Evolutionary conservation across 2,329 filamentous ascomycete genomes (phyloP).

Genomic region (Truncatella angustata): DNA sequence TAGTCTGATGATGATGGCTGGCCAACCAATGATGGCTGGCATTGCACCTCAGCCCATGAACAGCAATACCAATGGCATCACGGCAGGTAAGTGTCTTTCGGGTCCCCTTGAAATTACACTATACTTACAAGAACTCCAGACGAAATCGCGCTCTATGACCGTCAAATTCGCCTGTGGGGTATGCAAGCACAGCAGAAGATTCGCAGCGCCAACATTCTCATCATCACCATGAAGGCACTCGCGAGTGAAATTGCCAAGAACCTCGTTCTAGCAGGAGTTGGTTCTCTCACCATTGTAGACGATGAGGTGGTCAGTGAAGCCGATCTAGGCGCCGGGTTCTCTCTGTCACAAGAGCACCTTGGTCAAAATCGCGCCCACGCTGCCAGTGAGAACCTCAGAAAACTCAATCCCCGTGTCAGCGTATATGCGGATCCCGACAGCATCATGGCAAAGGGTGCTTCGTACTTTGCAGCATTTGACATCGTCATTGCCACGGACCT

Average conservation of each 20-base stretch:
- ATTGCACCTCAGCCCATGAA: not conserved
- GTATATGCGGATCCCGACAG: slow-evolving; percentile 69
- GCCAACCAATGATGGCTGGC: slow-evolving; percentile 6
- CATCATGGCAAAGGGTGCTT: slow-evolving; percentile 64
- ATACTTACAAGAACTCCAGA: slow-evolving; percentile 51
- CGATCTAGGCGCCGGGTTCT: slow-evolving; percentile 81
- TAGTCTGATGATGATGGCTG: slow-evolving; percentile 10
- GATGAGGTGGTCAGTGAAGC: slow-evolving; percentile 70
- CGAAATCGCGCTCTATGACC: slow-evolving; percentile 95
- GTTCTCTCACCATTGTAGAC: slow-evolving; percentile 86
- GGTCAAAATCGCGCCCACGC: slow-evolving; percentile 85
- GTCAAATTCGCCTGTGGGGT: slow-evolving; percentile 96
- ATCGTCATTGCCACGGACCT: slow-evolving; percentile 89
- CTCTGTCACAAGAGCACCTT: slow-evolving; percentile 67
- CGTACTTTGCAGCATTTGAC: slow-evolving; percentile 78
- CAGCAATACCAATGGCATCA: slow-evolving; percentile 9
- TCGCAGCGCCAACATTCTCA: slow-evolving; percentile 82
- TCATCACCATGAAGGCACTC: slow-evolving; percentile 83
- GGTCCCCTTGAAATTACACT: not conserved
- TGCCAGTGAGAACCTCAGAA: slow-evolving; percentile 72
- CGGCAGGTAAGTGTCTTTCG: slow-evolving; percentile 28
- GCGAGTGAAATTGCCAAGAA: slow-evolving; percentile 97
- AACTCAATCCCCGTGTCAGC: slow-evolving; percentile 84
- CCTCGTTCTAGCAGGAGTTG: slow-evolving; percentile 88
- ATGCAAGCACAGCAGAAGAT: slow-evolving; percentile 93